Percentiles rank a stretch among this genome's conserved stretches.
These are phyloP conservation scores for Euphorbia lathyris DNA, from an alignment of 345 rosid species.

Conservation along the genomic window DNA sequence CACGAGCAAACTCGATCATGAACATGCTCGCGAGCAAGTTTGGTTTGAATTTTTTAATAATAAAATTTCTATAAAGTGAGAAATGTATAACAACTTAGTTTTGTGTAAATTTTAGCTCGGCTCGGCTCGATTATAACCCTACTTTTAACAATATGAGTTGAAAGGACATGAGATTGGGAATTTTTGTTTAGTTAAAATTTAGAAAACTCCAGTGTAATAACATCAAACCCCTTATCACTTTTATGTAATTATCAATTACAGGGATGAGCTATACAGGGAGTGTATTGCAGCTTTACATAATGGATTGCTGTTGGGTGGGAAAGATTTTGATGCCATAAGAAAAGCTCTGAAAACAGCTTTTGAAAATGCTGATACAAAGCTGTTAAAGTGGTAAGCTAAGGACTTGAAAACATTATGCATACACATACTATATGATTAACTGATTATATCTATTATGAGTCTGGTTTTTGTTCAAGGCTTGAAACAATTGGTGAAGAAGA, in stretches of 20 bases:
- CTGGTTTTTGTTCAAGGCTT: conserved; percentile 56
- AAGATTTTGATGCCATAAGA: conserved; percentile 43
- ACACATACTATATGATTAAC: background rate
- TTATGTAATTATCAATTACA: conserved; percentile 17
- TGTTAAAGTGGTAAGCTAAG: conserved; percentile 58
- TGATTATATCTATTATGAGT: conserved; percentile 21
- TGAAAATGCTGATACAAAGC: conserved; percentile 58
- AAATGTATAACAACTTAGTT: too few species aligned
- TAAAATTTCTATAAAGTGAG: too few species aligned
- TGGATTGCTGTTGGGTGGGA: conserved; percentile 61
- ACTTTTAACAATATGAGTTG: too few species aligned
- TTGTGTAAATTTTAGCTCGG: too few species aligned
- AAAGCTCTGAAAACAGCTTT: conserved; percentile 60
- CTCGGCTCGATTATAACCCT: too few species aligned
- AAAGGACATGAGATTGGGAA: background rate
- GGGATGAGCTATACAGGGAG: conserved; percentile 88
- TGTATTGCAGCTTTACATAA: conserved; percentile 69
- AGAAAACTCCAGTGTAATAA: too few species aligned
- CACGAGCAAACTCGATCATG: too few species aligned
- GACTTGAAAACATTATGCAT: background rate
- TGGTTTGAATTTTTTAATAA: too few species aligned
- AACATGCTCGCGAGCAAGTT: too few species aligned
- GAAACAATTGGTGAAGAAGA: conserved; percentile 48
- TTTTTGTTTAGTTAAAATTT: too few species aligned
- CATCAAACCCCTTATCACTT: background rate